phyloP scores from a whole-genome alignment of 352 stramenopile genomes.

The Phytophthora sp. region DNA sequence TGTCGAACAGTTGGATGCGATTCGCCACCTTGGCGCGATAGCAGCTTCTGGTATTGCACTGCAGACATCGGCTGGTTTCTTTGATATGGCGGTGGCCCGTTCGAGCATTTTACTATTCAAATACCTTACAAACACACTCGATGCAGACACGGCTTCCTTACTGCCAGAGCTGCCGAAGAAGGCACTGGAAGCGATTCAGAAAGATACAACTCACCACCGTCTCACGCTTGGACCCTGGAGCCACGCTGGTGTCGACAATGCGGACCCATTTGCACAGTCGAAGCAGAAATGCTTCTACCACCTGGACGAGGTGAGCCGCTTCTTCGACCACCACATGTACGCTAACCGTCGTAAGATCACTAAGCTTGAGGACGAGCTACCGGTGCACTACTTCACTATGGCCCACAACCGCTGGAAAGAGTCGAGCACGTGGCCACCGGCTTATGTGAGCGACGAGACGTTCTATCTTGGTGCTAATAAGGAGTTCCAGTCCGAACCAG shows the following conservation, averaged over 20 bases:
- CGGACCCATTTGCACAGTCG: conserved; percentile 74
- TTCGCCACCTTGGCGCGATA: conserved; percentile 65
- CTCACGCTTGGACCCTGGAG: conserved; percentile 84
- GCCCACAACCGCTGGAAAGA: conserved; percentile 83
- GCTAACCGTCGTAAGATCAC: conserved; percentile 60
- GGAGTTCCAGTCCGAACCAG: conserved; percentile 55
- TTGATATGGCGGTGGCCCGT: conserved; percentile 76
- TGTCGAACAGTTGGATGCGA: conserved; percentile 55
- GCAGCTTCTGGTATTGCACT: conserved; percentile 74
- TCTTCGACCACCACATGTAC: conserved; percentile 87
- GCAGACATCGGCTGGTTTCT: conserved; percentile 76
- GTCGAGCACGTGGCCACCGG: conserved; percentile 63
- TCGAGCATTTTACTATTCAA: conserved; percentile 80
- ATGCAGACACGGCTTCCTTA: conserved; percentile 57
- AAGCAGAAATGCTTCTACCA: conserved; percentile 90
- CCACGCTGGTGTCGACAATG: conserved; percentile 82
- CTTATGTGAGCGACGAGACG: conserved; percentile 53
- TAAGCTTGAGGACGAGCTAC: conserved; percentile 68
- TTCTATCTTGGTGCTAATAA: conserved; percentile 62
- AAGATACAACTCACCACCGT: conserved; percentile 57
- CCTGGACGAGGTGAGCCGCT: conserved; percentile 83
- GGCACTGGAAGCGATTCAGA: conserved; percentile 35
- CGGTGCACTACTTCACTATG: conserved; percentile 84
- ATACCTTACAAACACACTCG: conserved; percentile 82
- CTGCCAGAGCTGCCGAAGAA: conserved; percentile 59